Conservation (phyloP, 768 basidiomycete species). For the Dictyophora rubrovolvata region DNA sequence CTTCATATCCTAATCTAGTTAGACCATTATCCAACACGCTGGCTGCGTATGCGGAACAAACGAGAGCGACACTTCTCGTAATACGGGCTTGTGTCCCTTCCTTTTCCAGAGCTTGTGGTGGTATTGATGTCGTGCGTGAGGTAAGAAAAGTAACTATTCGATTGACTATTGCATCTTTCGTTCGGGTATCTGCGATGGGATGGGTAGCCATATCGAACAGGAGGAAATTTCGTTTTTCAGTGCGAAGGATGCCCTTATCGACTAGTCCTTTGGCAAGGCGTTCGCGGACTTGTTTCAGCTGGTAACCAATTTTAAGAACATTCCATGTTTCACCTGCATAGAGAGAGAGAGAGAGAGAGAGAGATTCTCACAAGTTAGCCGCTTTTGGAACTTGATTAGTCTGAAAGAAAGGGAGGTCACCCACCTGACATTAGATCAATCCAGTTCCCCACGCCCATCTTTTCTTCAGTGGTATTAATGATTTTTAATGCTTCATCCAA, state of each 20-base stretch:
- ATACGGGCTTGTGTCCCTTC: conserved; percentile 75
- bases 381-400: background rate
- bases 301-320: conserved; percentile 98
- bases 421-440: conserved; percentile 88
- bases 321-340: conserved; percentile 94
- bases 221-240: conserved; percentile 97
- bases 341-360: background rate
- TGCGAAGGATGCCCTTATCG: conserved; percentile 97
- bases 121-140: conserved; percentile 70
- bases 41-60: conserved; percentile 88
- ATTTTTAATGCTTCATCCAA: conserved; percentile 92
- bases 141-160: conserved; percentile 75
- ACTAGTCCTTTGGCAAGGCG: conserved; percentile 94
- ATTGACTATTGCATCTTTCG: conserved; percentile 74
- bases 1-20: conserved; percentile 80
- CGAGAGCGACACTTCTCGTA: conserved; percentile 73
- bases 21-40: conserved; percentile 94
- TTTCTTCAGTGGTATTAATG: conserved; percentile 83
- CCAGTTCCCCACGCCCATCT: conserved; percentile 82
- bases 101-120: conserved; percentile 60
- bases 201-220: conserved; percentile 99
- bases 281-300: conserved; percentile 97
- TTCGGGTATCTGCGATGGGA: conserved; percentile 86
- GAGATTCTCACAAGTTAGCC: background rate
- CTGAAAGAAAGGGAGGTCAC: background rate